Base-by-base conservation (phyloP, 108 stramenopile genomes). In the Hondaea fermentalgiana region DNA sequence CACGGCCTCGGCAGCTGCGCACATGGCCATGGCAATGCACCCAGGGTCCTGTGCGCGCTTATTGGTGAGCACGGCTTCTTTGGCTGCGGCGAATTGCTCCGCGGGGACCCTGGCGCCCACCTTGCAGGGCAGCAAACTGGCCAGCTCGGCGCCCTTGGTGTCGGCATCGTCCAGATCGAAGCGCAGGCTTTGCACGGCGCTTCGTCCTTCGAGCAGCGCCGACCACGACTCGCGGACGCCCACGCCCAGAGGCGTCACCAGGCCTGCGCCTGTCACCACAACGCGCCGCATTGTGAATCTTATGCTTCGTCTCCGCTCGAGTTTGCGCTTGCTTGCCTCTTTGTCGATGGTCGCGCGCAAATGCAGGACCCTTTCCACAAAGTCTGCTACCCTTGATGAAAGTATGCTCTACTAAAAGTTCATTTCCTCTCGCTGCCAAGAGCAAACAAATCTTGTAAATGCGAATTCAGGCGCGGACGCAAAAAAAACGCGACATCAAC, bases 211-310 rank as follows among this genome's bases (percentile, higher is more conserved):
- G 55, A 93, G 88, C 14, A 97, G 89, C 4, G 91, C 64, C 44
- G 93, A 60, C 97, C 97, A 98, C 3, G 96, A 92, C 23, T 93
- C 89, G 47, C 60, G 59, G 72, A 96, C 90, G 44, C 95, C 95
- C 25, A 88, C 87, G 57, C 97, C 98, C 49, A 98, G 91, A 19
- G 98, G 98, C 21, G 95, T 95, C 60, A 97, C 94, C 49, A 95
- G 93, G 25, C 98, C 98, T 35, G 97, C 91, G 5, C 97, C 97
- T 17, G 97, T 98, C 16, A 99, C 96, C 16, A 97, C 98, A 0
- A 99, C 97, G 44, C 97, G 94, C 23, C 97, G 94, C 35, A 35
- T 35, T 35, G 35, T 35, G 35, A 90, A 69, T 69, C 64, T 69
- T 69, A 0, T 57, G 55, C 55, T 57, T 8, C 55, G 8, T 8